phyloP scores from a whole-genome alignment of 352 stramenopile genomes.

The Thalassiosira hispida region DNA sequence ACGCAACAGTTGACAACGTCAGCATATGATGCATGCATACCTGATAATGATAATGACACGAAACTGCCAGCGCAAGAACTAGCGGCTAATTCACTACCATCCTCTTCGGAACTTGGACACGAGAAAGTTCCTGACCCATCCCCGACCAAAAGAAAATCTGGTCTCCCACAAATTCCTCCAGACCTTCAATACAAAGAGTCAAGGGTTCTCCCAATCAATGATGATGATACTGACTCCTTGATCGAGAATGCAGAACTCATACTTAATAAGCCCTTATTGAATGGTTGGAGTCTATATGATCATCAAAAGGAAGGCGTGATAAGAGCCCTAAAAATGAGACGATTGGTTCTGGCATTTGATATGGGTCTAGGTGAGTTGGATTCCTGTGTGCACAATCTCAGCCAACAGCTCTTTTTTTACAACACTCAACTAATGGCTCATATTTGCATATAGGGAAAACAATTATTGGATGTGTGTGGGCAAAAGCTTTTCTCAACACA shows the following conservation, averaged over 20 bases:
- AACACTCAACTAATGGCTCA: not conserved
- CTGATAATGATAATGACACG: not conserved
- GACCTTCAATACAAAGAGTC: constrained; percentile 63
- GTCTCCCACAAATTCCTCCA: constrained; percentile 36
- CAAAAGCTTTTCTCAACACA: constrained; percentile 69
- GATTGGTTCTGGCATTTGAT: constrained; percentile 83
- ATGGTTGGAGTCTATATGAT: constrained; percentile 77
- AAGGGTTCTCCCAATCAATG: constrained; percentile 60
- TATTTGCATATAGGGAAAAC: constrained; percentile 61
- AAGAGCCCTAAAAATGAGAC: constrained; percentile 63
- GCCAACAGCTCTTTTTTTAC: not conserved
- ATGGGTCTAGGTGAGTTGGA: constrained; percentile 73
- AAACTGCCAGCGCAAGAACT: constrained; percentile 7
- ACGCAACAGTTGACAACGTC: not conserved
- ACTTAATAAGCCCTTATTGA: constrained; percentile 59
- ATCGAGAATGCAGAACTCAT: constrained; percentile 75
- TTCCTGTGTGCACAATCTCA: not conserved
- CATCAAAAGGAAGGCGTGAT: constrained; percentile 80
- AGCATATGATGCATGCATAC: not conserved
- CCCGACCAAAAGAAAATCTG: constrained; percentile 6
- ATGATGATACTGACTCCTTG: constrained; percentile 61
- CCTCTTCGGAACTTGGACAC: not conserved
- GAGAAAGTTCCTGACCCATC: not conserved
- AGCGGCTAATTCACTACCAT: not conserved
- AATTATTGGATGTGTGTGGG: constrained; percentile 80